Base-by-base conservation (phyloP, 257 asterid species). In the Jacaranda mimosifolia region DNA sequence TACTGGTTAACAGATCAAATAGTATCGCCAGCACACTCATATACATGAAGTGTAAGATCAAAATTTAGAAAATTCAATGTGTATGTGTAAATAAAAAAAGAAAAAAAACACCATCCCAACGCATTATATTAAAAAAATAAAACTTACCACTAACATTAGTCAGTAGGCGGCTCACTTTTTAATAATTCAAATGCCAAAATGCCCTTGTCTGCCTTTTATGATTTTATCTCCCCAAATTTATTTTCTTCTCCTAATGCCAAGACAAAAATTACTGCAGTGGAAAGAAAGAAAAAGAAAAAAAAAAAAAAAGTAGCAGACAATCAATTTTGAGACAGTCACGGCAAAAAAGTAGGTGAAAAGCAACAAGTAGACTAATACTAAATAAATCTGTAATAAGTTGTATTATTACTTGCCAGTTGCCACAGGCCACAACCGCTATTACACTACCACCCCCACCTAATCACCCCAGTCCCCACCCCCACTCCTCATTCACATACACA, bases 341-440 rank as follows among this genome's bases (percentile, higher is more conserved):
- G 82, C 69, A 79, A 79, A 74, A 72, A 70, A 72, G 79, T 63
- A 19, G 82, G 82, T 82, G 71, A 82, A 82, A 85, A 82, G 88
- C 80, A 51, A 51, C 68, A 9, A 58, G 46, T 19, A 21, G 64
- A 6, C 7, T 7, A 8, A 64, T 35, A 45, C 17, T n/a, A 35
- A 66, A 48, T 7, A 68, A 48, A 48, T 13, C 6, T 13, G 56
- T 42, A 66, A 67, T 17, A 21, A 65, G 49, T 69, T 53, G 19
- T 32, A 59, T 19, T 65, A 74, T 62, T 69, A n/a, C 71, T 45
- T n/a, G 12, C 74, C 63, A 9, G 9, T 45, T n/a, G 12, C 74
- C 63, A 9, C 8, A 42, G 46, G 46, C 46, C 46, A 32, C 68
- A 60, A 73, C 76, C 19, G 65, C 68, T 72, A 15, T 55, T 63